Evolutionary conservation across 345 rosid species (phyloP).

Genomic region (Adansonia digitata): DNA sequence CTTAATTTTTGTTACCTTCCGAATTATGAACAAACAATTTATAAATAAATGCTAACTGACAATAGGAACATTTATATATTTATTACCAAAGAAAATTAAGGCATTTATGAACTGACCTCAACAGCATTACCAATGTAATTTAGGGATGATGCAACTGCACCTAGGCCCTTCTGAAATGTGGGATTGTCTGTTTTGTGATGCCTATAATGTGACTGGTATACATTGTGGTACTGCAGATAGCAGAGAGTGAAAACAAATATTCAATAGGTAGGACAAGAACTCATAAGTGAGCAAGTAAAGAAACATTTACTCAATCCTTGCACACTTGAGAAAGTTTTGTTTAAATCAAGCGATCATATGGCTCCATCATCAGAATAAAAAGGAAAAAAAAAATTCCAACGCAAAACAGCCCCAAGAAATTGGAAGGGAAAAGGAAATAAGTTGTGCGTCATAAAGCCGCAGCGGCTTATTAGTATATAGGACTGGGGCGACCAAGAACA

Average conservation of each 20-base stretch:
- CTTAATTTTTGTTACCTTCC: background rate
- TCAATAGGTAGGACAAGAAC: background rate
- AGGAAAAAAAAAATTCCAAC: no score
- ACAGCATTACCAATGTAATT: constrained; percentile 71
- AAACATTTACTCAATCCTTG: background rate
- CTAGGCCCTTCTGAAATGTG: constrained; percentile 56
- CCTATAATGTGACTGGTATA: constrained; percentile 24
- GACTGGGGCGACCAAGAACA: no score
- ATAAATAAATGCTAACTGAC: background rate
- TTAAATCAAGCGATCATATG: background rate
- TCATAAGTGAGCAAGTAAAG: background rate
- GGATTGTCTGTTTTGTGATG: constrained; percentile 46
- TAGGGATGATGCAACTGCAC: constrained; percentile 63
- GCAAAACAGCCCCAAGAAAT: background rate
- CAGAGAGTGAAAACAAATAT: background rate
- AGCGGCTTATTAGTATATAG: no score
- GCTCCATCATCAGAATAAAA: background rate
- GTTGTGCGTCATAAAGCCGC: no score
- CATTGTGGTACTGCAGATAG: constrained; percentile 29
- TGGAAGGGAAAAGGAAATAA: background rate
- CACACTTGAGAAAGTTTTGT: background rate
- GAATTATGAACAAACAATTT: background rate
- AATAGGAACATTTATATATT: background rate
- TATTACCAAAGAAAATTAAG: background rate
- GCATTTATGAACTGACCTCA: constrained; percentile 51